Base-by-base conservation (phyloP, 75 land plant species). In the Larix kaempferi region DNA sequence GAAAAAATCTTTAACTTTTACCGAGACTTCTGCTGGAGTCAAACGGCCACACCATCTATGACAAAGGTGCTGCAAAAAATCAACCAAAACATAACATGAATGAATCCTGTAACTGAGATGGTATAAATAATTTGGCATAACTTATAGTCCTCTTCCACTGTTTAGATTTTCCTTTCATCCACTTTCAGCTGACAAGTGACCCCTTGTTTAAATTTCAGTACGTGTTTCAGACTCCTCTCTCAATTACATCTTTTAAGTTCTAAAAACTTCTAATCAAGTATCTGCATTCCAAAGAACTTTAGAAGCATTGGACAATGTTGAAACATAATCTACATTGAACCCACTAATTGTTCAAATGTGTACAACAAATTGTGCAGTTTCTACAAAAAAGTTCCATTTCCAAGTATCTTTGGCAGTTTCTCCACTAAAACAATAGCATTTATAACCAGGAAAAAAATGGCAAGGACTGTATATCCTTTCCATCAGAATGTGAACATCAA, bases 1-100 rank as follows among this genome's bases (percentile, higher is more conserved):
- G 89, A 96, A 96, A 80, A 96, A 96, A 73, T 94, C 85, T 80
- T 96, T 96, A 63, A 96, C 99, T 85, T 96, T 96, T 1, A 76
- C 88, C 35, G 99, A 91, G 21, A 94, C 88, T 71, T 96, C 91
- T 29, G 88, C 62, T 39, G 96, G 98, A 49, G 88, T 86, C 61
- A 94, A 80, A 66, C 71, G 85, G 6, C 91, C 88, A 74, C 89
- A 81, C 99, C 99, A 96, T 41, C 82, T 83, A 65, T 87, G 92
- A 85, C 93, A 89, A 3, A 93, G 91, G 82, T 93, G 83, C 95
- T 90, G 81, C 59, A 82, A 22, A 66, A 54, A 73, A 39, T 19
- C 22, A 71, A 77, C 44, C 52, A 69, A 22, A 69, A n/a, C 72
- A 69, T 15, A 29, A 39, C 14, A 21, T 8, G 6, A 39, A 19